Evolutionary conservation across 2,329 filamentous ascomycete species (phyloP).

Genomic region (Cordyceps javanica): DNA sequence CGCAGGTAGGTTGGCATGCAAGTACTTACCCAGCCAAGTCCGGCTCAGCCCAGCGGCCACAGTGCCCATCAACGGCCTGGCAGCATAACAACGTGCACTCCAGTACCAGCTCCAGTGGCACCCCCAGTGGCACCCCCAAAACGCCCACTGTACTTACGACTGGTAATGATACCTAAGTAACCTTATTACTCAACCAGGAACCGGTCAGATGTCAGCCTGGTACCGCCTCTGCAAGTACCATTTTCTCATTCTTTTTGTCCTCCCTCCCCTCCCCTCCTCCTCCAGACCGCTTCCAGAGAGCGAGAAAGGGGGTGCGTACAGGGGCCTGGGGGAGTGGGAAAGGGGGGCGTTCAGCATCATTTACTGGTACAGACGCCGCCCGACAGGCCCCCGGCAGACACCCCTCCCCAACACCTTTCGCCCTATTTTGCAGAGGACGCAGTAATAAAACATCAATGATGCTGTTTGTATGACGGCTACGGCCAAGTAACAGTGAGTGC

Average conservation of each 20-base stretch:
- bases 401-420: background rate
- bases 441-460: background rate
- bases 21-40: too few relatives aligned
- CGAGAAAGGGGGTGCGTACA: constrained; percentile 3
- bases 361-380: background rate
- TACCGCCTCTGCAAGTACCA: background rate
- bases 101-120: too few relatives aligned
- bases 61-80: background rate
- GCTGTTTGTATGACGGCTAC: background rate
- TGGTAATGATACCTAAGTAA: too few relatives aligned
- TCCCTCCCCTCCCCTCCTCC: too few relatives aligned
- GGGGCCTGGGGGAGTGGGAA: background rate
- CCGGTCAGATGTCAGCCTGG: background rate
- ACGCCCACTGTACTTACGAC: background rate
- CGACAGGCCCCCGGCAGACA: background rate
- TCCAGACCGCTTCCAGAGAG: constrained; percentile 3
- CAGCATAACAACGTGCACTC: background rate
- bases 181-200: too few relatives aligned
- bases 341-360: background rate
- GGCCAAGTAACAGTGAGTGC: too few relatives aligned
- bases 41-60: background rate
- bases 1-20: too few relatives aligned
- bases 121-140: background rate
- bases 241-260: too few relatives aligned
- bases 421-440: background rate